A percentile compares a stretch with the other conserved stretches of the same genome.
Conservation (phyloP, 768 basidiomycete species). For the Xanthoconium stramineum region DNA sequence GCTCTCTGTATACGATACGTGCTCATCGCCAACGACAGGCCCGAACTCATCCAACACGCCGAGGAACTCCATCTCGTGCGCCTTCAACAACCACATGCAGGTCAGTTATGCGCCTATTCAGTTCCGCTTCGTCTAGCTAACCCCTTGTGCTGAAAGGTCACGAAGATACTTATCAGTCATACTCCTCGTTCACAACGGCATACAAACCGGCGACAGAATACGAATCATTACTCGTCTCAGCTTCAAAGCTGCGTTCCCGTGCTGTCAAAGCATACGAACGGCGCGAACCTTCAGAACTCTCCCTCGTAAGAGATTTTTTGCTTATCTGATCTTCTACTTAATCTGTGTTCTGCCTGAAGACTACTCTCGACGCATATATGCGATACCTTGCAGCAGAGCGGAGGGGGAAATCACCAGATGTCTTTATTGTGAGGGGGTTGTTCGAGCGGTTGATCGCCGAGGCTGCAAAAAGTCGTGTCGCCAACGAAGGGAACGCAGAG, state of each 20-base stretch:
- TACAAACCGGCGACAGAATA: constrained; percentile 74
- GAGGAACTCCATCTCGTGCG: constrained; percentile 62
- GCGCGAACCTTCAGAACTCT: constrained; percentile 59
- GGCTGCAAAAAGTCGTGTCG: constrained; percentile 57
- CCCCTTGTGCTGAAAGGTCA: constrained; percentile 46
- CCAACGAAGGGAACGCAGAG: constrained; percentile 54
- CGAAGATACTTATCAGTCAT: constrained; percentile 79
- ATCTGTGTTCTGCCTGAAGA: constrained; percentile 10
- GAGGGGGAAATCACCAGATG: constrained; percentile 55
- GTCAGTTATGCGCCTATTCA: constrained; percentile 36
- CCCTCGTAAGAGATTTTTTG: constrained; percentile 45
- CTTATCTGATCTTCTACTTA: constrained; percentile 8
- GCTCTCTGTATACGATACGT: background rate
- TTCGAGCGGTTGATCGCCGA: constrained; percentile 78
- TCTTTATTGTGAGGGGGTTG: constrained; percentile 51
- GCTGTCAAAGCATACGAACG: constrained; percentile 60
- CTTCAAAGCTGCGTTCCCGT: constrained; percentile 66
- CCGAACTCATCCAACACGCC: constrained; percentile 44
- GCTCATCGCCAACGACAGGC: constrained; percentile 30
- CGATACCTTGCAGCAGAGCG: constrained; percentile 64
- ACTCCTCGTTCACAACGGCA: constrained; percentile 86
- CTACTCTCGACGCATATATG: constrained; percentile 58
- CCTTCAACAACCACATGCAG: constrained; percentile 72
- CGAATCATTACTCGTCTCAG: constrained; percentile 69
- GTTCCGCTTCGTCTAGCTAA: background rate